These are phyloP conservation scores for Desmodesmus armatus DNA, from an alignment of 139 green algal species.

Conservation along the genomic window DNA sequence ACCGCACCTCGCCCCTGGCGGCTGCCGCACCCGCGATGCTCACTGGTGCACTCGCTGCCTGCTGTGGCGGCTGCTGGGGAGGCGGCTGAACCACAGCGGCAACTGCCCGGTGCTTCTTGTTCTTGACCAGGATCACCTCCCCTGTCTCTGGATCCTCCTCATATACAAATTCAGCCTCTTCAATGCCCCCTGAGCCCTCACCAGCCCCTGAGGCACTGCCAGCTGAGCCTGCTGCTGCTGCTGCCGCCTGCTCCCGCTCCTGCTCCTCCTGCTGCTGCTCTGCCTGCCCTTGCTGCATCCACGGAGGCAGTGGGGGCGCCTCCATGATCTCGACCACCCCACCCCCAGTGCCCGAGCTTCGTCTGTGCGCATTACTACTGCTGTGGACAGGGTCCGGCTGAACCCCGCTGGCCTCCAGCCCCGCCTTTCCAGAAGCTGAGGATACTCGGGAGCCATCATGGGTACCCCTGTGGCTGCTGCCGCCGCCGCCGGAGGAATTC, in stretches of 20 bases:
- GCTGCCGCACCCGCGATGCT: too few relatives aligned
- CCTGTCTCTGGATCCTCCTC: background rate
- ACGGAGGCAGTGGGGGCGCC: constrained; percentile 4
- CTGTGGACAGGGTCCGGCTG: background rate
- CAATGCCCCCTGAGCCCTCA: background rate
- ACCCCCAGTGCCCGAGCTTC: background rate
- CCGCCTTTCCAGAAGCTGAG: background rate
- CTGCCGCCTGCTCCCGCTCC: background rate
- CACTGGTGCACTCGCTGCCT: too few relatives aligned
- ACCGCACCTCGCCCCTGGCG: too few relatives aligned
- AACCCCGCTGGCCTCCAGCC: background rate
- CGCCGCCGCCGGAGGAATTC: background rate
- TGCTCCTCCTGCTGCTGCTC: background rate
- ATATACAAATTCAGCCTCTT: background rate
- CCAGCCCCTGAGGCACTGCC: background rate
- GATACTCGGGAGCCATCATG: background rate
- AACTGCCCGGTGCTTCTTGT: background rate
- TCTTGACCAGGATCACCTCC: constrained; percentile 9
- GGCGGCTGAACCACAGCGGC: background rate
- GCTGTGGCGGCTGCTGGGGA: too few relatives aligned
- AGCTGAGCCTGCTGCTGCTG: background rate
- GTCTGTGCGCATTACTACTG: background rate
- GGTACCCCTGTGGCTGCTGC: too few relatives aligned
- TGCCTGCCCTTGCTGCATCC: constrained; percentile 2
- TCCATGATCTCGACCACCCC: constrained; percentile 19